These are phyloP conservation scores for Pseudocohnilembus persalinus DNA, from an alignment of 169 alveolate species.

Conservation along the genomic window DNA sequence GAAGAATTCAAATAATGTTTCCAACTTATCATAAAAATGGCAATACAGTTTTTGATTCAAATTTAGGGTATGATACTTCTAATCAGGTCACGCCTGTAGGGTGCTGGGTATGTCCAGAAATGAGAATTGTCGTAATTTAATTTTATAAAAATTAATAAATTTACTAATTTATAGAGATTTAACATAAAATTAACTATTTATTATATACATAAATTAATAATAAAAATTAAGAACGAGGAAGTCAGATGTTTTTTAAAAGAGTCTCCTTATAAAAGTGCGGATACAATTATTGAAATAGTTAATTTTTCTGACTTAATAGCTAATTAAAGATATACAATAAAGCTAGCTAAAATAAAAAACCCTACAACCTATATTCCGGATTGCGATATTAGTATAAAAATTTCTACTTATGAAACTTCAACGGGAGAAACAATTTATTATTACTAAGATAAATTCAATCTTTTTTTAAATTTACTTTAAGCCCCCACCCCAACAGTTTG, in stretches of 20 bases:
- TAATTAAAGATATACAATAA: not conserved
- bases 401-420: not conserved
- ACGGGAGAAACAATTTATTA: not conserved
- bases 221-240: not conserved
- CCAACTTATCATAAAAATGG: not conserved
- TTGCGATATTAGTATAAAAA: not conserved
- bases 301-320: not conserved
- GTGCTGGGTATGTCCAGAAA: not conserved
- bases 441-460: too few relatives aligned
- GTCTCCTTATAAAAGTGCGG: not conserved
- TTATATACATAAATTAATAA: too few relatives aligned
- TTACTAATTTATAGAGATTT: too few relatives aligned
- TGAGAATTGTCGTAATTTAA: not conserved
- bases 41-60: not conserved
- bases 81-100: not conserved
- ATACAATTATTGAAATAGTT: not conserved
- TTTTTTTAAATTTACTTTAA: too few relatives aligned
- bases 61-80: not conserved
- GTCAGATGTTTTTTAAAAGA: not conserved
- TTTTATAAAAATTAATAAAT: too few relatives aligned
- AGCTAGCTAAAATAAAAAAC: not conserved
- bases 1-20: not conserved
- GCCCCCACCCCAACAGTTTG: too few relatives aligned
- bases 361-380: not conserved
- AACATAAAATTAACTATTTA: too few relatives aligned